Evolutionary conservation across 768 basidiomycete species (phyloP), one percentile per base, ranked within the genome.

Genomic region (Cytidiella melzeri): DNA sequence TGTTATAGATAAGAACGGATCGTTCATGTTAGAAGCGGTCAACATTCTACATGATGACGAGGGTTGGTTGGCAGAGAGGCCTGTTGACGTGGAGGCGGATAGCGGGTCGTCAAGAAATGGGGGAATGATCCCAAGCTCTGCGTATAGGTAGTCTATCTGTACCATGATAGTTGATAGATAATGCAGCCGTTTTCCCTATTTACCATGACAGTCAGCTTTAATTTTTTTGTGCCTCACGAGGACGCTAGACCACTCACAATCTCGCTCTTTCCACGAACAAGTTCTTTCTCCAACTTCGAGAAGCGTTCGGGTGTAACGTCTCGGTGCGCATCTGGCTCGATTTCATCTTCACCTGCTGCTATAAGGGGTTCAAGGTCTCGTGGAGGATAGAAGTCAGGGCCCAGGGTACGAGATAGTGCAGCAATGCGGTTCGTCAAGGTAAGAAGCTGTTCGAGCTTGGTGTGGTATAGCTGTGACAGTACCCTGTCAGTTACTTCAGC

Each of bases 221-320:
- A 20, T 12, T 9, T 25, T 20, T 4, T 44, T 25, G 27, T 24
- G 19, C 3, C 18, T 6, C 28, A 25, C 4, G 20, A 27, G 19
- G 43, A 13, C 43, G 13, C 9, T 27, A 24, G 21, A 44, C 5
- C 3, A 73, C 87, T 60, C 57, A 91, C 87, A 47, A 91, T 76
- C 77, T 94, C 92, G n/a, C 78, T 77, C 65, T 92, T 92, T 10
- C 88, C 90, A 46, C 85, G 73, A 9, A 87, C 82, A 15, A 92
- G 75, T 59, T 93, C 90, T 62, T 87, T 85, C 72, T 93, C 89
- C 4, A 94, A 70, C 57, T 73, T 83, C 41, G 80, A 74, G 60
- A 94, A 89, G 11, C 87, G 77, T 55, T 92, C 90, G 0, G 86
- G 83, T 10, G 82, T 84, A 13, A 92, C 87, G 57, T 93, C 87